These are phyloP conservation scores for Saturnispora ahearnii DNA, from an alignment of 805 yeast species.

Conservation along the genomic window DNA sequence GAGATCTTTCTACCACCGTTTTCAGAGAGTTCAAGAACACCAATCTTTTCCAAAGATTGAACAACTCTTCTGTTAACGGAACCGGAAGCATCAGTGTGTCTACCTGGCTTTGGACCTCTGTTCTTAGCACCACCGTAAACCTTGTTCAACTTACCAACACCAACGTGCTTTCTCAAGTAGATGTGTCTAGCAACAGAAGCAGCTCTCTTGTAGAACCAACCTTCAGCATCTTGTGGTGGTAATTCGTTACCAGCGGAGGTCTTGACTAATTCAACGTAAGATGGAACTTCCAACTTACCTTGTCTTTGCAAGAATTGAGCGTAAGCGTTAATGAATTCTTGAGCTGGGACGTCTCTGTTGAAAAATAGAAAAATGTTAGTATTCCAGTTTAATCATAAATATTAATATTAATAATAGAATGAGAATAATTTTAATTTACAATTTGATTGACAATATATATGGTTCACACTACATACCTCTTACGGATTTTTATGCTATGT, in stretches of 20 bases:
- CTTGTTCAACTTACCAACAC: slow-evolving; percentile 99
- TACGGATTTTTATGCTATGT: too few species aligned
- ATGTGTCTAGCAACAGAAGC: slow-evolving; percentile 99
- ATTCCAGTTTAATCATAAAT: neutral
- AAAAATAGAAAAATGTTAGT: slow-evolving; percentile 17
- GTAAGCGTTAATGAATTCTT: slow-evolving; percentile 98
- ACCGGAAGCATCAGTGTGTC: slow-evolving; percentile 98
- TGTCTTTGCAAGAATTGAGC: slow-evolving; percentile 99
- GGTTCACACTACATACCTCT: too few species aligned
- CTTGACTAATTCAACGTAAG: slow-evolving; percentile 99
- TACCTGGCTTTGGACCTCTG: slow-evolving; percentile 99
- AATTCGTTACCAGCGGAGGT: slow-evolving; percentile 98
- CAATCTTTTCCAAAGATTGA: slow-evolving; percentile 97
- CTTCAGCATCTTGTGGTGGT: slow-evolving; percentile 99
- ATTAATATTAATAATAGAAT: neutral
- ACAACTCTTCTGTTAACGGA: slow-evolving; percentile 97
- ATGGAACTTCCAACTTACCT: slow-evolving; percentile 99
- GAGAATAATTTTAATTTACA: too few species aligned
- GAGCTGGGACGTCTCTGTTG: slow-evolving; percentile 99
- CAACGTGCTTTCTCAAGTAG: slow-evolving; percentile 98
- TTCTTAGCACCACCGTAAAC: slow-evolving; percentile 98
- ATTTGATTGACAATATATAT: too few species aligned
- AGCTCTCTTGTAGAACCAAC: slow-evolving; percentile 99
- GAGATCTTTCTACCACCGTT: slow-evolving; percentile 99
- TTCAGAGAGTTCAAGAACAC: slow-evolving; percentile 91